These are phyloP conservation scores for Penicillium sclerotiorum DNA, from an alignment of 2,329 filamentous ascomycete genomes.

Conservation along the genomic window DNA sequence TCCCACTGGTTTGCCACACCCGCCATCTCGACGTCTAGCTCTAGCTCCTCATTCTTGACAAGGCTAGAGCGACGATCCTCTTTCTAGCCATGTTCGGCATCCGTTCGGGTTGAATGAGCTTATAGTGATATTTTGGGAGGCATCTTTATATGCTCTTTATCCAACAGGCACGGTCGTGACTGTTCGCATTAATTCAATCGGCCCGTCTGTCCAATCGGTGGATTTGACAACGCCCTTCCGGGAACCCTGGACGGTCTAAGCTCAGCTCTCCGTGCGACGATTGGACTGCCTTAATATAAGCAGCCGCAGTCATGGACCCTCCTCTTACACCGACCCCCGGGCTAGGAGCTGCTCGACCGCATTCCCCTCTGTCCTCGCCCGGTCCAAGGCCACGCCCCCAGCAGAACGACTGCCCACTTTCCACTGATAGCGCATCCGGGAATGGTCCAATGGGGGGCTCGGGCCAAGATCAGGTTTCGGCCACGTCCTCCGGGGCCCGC, in stretches of 20 bases:
- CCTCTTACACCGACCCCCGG: constrained; percentile 11
- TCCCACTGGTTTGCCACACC: constrained; percentile 25
- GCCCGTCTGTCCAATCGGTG: constrained; percentile 1
- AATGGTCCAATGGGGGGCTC: constrained; percentile 23
- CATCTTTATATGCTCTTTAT: not conserved
- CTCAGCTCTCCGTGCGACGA: not conserved
- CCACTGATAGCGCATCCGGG: constrained; percentile 20
- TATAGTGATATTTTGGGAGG: not conserved
- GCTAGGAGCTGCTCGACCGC: constrained; percentile 9
- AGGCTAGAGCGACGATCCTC: constrained; percentile 10
- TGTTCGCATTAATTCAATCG: not conserved
- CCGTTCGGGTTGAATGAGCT: too few relatives aligned
- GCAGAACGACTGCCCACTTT: constrained; percentile 22
- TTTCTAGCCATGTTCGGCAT: constrained; percentile 18
- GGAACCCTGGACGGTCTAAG: not conserved
- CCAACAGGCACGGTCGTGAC: not conserved
- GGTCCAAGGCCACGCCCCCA: constrained; percentile 17
- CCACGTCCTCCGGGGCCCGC: constrained; percentile 24
- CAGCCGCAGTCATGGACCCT: constrained; percentile 1
- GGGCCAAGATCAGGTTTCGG: constrained; percentile 13
- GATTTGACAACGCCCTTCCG: not conserved
- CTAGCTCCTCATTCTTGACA: constrained; percentile 8
- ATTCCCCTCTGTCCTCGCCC: constrained; percentile 14
- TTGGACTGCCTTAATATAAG: constrained; percentile 1
- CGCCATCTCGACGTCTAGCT: constrained; percentile 22